Percentiles rank a stretch among this genome's conserved stretches.
These are phyloP conservation scores for Hylodesmum podocarpum DNA, from an alignment of 306 rosid species.

Conservation along the genomic window DNA sequence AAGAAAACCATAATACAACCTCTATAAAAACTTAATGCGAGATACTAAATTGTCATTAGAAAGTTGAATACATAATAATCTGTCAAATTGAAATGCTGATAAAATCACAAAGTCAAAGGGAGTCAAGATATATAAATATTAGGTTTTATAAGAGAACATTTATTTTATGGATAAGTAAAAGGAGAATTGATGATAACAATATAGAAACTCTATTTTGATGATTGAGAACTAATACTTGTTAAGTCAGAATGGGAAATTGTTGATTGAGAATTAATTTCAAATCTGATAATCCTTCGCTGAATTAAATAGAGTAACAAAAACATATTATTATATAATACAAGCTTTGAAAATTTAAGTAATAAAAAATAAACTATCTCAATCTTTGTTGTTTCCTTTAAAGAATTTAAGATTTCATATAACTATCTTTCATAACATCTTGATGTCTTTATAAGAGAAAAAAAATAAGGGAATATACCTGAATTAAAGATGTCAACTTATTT, in stretches of 20 bases:
- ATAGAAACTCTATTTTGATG: conserved; percentile 12
- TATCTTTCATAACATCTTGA: conserved; percentile 3
- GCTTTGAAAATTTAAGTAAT: not conserved
- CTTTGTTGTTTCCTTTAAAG: not conserved
- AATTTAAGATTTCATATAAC: not conserved
- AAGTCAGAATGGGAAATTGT: not conserved
- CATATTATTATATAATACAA: not conserved
- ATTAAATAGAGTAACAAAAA: not conserved
- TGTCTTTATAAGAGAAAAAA: not conserved
- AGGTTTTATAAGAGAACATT: not conserved
- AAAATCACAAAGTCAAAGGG: not conserved
- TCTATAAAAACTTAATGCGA: not conserved
- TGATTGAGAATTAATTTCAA: not conserved
- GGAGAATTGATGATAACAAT: not conserved
- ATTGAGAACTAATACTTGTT: not conserved
- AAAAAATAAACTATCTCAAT: not conserved
- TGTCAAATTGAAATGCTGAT: not conserved
- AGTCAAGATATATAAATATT: too few species aligned
- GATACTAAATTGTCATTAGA: not conserved
- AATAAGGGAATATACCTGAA: conserved; percentile 39
- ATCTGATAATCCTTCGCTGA: conserved; percentile 43
- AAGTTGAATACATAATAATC: not conserved
- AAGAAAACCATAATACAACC: not conserved
- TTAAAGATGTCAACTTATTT: conserved; percentile 41
- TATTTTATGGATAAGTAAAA: not conserved